A percentile compares a stretch with the other conserved stretches of the same genome.
phyloP scores from a whole-genome alignment of 345 rosid species.

The Moringa oleifera region DNA sequence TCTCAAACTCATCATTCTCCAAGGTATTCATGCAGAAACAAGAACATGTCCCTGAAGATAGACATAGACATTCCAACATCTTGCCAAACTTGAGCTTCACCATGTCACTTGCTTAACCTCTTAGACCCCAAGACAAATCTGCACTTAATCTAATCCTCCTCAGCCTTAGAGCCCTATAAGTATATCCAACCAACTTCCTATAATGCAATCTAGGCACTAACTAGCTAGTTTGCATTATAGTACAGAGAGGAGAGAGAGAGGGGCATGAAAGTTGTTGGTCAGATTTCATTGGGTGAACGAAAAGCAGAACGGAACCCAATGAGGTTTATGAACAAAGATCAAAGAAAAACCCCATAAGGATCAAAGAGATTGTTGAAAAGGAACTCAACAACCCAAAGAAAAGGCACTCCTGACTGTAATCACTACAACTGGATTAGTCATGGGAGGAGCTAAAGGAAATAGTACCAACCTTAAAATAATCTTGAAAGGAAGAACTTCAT shows the following conservation, averaged over 20 bases:
- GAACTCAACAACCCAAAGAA: not conserved
- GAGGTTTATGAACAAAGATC: not conserved
- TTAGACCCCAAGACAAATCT: not conserved
- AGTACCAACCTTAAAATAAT: conserved; percentile 8
- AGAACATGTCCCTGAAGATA: conserved; percentile 45
- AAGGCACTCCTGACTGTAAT: not conserved
- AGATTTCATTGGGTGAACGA: conserved; percentile 22
- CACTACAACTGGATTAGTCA: conserved; percentile 9
- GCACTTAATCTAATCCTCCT: conserved; percentile 8
- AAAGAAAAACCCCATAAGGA: too few species aligned
- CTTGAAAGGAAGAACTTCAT: too few species aligned
- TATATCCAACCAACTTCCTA: not conserved
- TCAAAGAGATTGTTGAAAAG: conserved; percentile 6
- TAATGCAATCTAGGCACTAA: too few species aligned
- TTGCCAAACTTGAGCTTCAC: conserved; percentile 51
- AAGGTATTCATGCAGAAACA: conserved; percentile 58
- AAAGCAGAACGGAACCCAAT: conserved; percentile 5
- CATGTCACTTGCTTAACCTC: conserved; percentile 39
- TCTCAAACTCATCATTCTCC: conserved; percentile 43
- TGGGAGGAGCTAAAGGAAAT: not conserved
- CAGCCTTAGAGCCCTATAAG: conserved; percentile 12
- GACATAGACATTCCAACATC: conserved; percentile 42
- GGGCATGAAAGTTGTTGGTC: conserved; percentile 9
- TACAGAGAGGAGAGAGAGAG: conserved; percentile 1
- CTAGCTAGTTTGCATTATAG: too few species aligned